These are phyloP conservation scores for Thermomucor indicae-seudaticae DNA, from an alignment of 371 early-diverging fungal genomes.

Conservation along the genomic window DNA sequence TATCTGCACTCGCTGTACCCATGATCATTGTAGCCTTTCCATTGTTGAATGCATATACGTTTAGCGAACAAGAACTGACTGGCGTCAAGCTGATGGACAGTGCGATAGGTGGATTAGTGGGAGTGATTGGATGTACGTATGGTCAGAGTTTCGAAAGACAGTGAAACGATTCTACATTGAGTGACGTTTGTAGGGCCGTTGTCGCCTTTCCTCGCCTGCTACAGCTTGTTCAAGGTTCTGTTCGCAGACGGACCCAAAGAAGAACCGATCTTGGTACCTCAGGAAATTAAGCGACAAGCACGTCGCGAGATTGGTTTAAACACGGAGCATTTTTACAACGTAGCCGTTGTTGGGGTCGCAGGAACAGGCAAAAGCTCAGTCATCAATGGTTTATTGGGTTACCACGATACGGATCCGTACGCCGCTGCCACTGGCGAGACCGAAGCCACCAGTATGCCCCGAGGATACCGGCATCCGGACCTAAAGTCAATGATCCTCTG, in stretches of 20 bases:
- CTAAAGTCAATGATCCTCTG: slow-evolving; percentile 36
- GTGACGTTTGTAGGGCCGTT: slow-evolving; percentile 30
- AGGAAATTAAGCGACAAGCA: slow-evolving; percentile 23
- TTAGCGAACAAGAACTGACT: slow-evolving; percentile 35
- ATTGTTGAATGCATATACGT: slow-evolving; percentile 37
- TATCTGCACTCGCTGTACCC: slow-evolving; percentile 42
- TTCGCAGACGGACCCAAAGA: slow-evolving; percentile 37
- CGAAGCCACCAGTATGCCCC: slow-evolving; percentile 32
- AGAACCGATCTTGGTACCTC: slow-evolving; percentile 21
- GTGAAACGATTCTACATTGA: not conserved
- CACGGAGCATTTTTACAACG: slow-evolving; percentile 37
- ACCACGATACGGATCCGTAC: slow-evolving; percentile 24
- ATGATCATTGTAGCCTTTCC: slow-evolving; percentile 47
- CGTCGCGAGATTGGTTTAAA: slow-evolving; percentile 29
- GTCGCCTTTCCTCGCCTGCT: slow-evolving; percentile 42
- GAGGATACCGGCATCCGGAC: slow-evolving; percentile 41
- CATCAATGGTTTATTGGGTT: slow-evolving; percentile 43
- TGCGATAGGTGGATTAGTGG: slow-evolving; percentile 41
- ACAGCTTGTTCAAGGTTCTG: slow-evolving; percentile 32
- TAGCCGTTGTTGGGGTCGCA: slow-evolving; percentile 38
- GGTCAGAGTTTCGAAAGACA: not conserved
- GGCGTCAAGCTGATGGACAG: slow-evolving; percentile 37
- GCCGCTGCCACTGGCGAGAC: slow-evolving; percentile 39
- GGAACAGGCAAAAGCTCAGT: slow-evolving; percentile 49
- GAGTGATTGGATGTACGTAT: slow-evolving; percentile 44